Evolutionary conservation across 192 early-diverging fungal species (phyloP).

Genomic region (Chytriomyces sp.): DNA sequence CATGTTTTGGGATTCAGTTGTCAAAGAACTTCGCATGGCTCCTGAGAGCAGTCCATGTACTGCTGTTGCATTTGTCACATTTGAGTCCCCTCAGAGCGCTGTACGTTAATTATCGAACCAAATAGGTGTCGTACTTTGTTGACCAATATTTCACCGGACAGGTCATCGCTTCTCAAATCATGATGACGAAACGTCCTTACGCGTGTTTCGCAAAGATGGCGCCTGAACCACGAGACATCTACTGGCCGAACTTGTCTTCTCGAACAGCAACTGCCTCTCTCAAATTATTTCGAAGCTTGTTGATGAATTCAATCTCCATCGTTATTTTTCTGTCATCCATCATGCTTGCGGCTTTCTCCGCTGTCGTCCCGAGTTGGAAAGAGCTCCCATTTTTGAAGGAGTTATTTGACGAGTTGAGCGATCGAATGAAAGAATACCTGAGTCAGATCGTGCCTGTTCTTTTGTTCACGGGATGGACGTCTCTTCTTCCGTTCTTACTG

Average conservation of each 20-base stretch:
- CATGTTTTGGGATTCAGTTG: slow-evolving; percentile 47
- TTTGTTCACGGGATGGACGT: slow-evolving; percentile 55
- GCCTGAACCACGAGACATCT: slow-evolving; percentile 63
- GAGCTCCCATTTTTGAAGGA: slow-evolving; percentile 43
- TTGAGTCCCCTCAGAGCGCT: slow-evolving; percentile 61
- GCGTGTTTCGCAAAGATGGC: slow-evolving; percentile 55
- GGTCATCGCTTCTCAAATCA: slow-evolving; percentile 55
- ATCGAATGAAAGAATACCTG: slow-evolving; percentile 43
- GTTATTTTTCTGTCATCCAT: slow-evolving; percentile 24
- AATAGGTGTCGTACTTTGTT: not conserved
- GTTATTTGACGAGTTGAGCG: slow-evolving; percentile 42
- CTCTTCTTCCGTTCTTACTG: slow-evolving; percentile 52
- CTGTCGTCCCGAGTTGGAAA: slow-evolving; percentile 38
- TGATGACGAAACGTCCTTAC: slow-evolving; percentile 52
- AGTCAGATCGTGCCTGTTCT: slow-evolving; percentile 53
- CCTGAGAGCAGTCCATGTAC: slow-evolving; percentile 52
- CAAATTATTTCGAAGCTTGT: slow-evolving; percentile 53
- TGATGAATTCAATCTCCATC: slow-evolving; percentile 37
- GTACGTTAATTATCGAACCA: slow-evolving; percentile 26
- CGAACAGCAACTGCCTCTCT: slow-evolving; percentile 47
- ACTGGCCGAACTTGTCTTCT: slow-evolving; percentile 61
- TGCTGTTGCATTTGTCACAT: slow-evolving; percentile 60
- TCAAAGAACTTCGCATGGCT: slow-evolving; percentile 34
- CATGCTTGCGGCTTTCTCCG: slow-evolving; percentile 45
- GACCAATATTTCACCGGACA: slow-evolving; percentile 1